These are phyloP conservation scores for Aspergillus diversus DNA, from an alignment of 495 filamentous ascomycete species.

Conservation along the genomic window DNA sequence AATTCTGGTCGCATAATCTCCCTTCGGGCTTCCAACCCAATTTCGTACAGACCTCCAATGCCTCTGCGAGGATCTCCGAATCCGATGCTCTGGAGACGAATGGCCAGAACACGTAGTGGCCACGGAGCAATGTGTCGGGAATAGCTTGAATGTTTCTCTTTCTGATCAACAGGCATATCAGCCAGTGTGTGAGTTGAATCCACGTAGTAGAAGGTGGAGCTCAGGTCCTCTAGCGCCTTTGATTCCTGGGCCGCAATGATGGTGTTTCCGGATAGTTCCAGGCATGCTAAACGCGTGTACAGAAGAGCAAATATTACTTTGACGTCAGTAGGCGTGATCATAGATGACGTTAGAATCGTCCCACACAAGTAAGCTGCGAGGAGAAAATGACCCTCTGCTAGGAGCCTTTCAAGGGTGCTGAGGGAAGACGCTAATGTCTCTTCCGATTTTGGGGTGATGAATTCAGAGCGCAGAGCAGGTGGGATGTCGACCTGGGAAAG, in stretches of 20 bases:
- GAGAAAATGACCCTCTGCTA: constrained; percentile 70
- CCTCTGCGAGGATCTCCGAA: constrained; percentile 81
- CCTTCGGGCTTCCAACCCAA: constrained; percentile 73
- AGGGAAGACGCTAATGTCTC: constrained; percentile 43
- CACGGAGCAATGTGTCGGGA: constrained; percentile 74
- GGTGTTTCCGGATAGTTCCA: constrained; percentile 72
- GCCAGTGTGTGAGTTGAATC: constrained; percentile 29
- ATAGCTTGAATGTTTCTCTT: constrained; percentile 26
- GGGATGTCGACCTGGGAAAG: constrained; percentile 69
- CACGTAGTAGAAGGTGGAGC: constrained; percentile 68
- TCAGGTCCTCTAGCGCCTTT: constrained; percentile 80
- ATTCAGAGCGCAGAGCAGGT: constrained; percentile 58
- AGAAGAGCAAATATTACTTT: constrained; percentile 72
- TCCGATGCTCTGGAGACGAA: constrained; percentile 81
- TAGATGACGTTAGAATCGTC: constrained; percentile 46
- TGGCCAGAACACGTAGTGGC: constrained; percentile 79
- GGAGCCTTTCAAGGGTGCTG: constrained; percentile 65
- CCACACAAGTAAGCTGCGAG: constrained; percentile 53
- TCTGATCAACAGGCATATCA: constrained; percentile 41
- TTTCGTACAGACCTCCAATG: constrained; percentile 87
- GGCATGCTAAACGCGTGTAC: constrained; percentile 80
- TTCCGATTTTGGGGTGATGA: constrained; percentile 40
- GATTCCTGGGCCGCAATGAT: constrained; percentile 83
- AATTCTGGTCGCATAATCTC: constrained; percentile 46
- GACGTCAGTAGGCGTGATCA: constrained; percentile 58